Percentiles rank a stretch among this genome's conserved stretches.
Conservation (phyloP, 768 basidiomycete species). For the Mycena polygramma region DNA sequence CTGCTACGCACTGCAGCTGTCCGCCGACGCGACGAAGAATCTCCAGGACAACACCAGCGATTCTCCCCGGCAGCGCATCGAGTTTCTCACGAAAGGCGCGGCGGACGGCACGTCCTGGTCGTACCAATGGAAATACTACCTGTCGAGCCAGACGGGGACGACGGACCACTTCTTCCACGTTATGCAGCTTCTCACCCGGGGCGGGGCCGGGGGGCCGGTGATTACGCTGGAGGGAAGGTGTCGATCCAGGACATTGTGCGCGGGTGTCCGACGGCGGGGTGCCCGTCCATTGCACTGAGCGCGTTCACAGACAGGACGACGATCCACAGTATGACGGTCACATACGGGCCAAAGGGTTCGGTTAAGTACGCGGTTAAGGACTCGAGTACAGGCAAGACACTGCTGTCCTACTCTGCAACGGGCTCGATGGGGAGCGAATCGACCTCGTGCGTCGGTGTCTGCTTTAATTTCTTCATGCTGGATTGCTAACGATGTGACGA, state of each 20-base stretch:
- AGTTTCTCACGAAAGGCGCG: slow-evolving; percentile 24
- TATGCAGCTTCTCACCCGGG: slow-evolving; percentile 24
- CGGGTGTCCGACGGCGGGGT: slow-evolving; percentile 20
- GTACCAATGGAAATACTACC: slow-evolving; percentile 25
- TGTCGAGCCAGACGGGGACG: slow-evolving; percentile 23
- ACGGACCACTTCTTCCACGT: slow-evolving; percentile 30
- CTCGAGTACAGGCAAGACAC: not conserved
- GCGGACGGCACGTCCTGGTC: slow-evolving; percentile 25
- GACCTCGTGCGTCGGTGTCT: not conserved
- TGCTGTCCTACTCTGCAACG: slow-evolving; percentile 20
- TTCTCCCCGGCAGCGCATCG: slow-evolving; percentile 29
- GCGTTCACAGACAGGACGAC: slow-evolving; percentile 30
- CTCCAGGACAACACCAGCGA: slow-evolving; percentile 1
- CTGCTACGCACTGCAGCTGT: slow-evolving; percentile 24
- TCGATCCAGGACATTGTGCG: slow-evolving; percentile 24
- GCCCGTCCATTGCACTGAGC: slow-evolving; percentile 21
- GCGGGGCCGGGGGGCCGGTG: slow-evolving; percentile 14
- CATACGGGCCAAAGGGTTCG: slow-evolving; percentile 3
- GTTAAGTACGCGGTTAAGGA: slow-evolving; percentile 7
- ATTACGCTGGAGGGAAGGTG: slow-evolving; percentile 15
- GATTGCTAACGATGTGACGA: not conserved
- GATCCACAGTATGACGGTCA: slow-evolving; percentile 17
- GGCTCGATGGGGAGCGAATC: slow-evolving; percentile 12
- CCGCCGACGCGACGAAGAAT: slow-evolving; percentile 24
- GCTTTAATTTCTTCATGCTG: not conserved